Percentiles rank a stretch among this genome's conserved stretches.
Conservation (phyloP, 192 early-diverging fungal species). For the Jimgerdemannia lactiflua region DNA sequence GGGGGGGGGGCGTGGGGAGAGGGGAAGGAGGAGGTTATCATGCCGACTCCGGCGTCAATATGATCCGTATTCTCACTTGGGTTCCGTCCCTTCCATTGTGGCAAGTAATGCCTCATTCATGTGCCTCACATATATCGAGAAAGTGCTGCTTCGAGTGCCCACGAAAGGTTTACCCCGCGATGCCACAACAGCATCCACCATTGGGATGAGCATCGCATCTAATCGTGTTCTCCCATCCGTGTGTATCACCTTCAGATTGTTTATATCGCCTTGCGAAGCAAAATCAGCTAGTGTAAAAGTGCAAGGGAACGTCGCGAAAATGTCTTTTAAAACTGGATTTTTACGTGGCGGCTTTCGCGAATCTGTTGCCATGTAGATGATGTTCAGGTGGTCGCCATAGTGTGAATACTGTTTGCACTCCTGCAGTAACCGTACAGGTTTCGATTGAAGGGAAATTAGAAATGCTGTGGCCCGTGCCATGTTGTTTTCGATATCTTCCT, state of each 20-base stretch:
- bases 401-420: background rate
- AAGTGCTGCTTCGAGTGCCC: conserved; percentile 46
- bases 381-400: conserved; percentile 6
- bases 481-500: background rate
- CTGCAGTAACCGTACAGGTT: background rate
- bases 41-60: no score
- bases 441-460: background rate
- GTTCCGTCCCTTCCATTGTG: background rate
- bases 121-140: conserved; percentile 31
- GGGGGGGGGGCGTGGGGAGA: no score
- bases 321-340: conserved; percentile 15
- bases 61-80: no score
- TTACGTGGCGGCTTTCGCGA: conserved; percentile 32
- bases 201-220: conserved; percentile 30
- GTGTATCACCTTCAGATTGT: conserved; percentile 20
- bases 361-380: conserved; percentile 50
- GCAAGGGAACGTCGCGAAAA: conserved; percentile 49
- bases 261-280: conserved; percentile 21
- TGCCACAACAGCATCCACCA: conserved; percentile 49
- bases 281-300: conserved; percentile 51
- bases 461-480: background rate
- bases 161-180: conserved; percentile 42
- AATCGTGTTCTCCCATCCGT: conserved; percentile 4
- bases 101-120: conserved; percentile 2
- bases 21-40: no score